Evolutionary conservation across 305 asterid species (phyloP).

Genomic region (Solanum hybrid): DNA sequence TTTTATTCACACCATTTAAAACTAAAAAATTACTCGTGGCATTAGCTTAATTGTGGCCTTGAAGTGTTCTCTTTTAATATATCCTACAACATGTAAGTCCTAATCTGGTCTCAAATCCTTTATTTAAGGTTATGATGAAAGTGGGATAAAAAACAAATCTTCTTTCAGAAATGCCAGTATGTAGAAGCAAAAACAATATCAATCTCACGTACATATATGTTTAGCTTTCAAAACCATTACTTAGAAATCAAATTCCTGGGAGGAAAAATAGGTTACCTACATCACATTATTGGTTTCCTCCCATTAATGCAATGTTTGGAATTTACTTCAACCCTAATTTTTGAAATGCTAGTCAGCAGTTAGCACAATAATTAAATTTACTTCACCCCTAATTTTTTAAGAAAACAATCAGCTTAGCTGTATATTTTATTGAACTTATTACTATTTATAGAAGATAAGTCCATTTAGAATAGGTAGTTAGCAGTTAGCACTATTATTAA

Average conservation of each 20-base stretch:
- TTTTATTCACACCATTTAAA: too few relatives aligned
- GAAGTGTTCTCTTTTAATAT: not conserved
- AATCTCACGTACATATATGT: not conserved
- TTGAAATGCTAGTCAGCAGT: not conserved
- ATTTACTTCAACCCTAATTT: not conserved
- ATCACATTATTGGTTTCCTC: not conserved
- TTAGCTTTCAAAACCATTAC: not conserved
- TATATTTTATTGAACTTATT: not conserved
- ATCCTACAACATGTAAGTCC: not conserved
- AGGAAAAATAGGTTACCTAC: not conserved
- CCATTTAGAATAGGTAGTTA: not conserved
- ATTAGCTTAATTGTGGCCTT: not conserved
- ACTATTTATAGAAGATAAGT: not conserved
- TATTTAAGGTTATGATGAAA: not conserved
- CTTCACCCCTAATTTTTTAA: not conserved
- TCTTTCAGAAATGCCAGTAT: not conserved
- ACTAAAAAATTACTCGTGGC: not conserved
- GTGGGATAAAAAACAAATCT: not conserved
- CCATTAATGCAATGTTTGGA: not conserved
- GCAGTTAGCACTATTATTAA: not conserved
- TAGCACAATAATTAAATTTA: not conserved
- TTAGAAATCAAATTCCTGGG: not conserved
- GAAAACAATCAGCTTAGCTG: not conserved
- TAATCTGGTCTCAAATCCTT: not conserved
- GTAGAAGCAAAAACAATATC: not conserved